phyloP scores from a whole-genome alignment of 805 yeast species.

The Zygosaccharomyces pseudorouxii region DNA sequence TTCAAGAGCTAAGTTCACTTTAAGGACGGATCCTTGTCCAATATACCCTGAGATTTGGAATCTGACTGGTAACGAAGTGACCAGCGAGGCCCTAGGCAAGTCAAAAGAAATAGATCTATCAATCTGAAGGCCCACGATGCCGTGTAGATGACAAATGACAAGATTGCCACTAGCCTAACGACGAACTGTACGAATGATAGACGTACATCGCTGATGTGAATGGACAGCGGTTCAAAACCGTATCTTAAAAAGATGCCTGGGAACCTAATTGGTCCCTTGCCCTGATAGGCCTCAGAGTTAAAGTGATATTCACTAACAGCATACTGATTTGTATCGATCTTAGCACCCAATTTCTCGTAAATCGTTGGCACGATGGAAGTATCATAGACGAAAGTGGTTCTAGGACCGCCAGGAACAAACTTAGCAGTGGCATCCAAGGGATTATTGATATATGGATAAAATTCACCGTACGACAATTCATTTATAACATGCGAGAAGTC shows the following conservation, averaged over 20 bases:
- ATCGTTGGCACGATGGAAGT: constrained; percentile 80
- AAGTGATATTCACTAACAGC: constrained; percentile 55
- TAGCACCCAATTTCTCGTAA: constrained; percentile 64
- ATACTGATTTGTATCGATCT: constrained; percentile 79
- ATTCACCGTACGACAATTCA: constrained; percentile 88
- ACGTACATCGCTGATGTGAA: constrained; percentile 64
- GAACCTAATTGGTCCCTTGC: constrained; percentile 26
- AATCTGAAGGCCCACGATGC: constrained; percentile 61
- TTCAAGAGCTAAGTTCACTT: background rate
- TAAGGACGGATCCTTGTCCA: constrained; percentile 14
- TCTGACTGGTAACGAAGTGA: constrained; percentile 33
- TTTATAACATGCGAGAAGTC: constrained; percentile 81
- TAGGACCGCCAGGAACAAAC: constrained; percentile 42
- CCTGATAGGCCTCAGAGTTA: constrained; percentile 13
- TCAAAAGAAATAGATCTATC: constrained; percentile 49
- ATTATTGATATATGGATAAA: constrained; percentile 78
- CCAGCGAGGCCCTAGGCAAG: constrained; percentile 55
- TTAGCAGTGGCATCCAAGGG: constrained; percentile 80
- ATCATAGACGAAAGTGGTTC: constrained; percentile 58
- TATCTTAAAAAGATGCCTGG: constrained; percentile 85
- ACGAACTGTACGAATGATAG: constrained; percentile 74
- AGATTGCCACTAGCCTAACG: constrained; percentile 69
- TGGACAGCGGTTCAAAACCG: constrained; percentile 81
- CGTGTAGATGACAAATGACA: constrained; percentile 73
- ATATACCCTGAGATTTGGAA: constrained; percentile 26